Evolutionary conservation across 805 yeast species (phyloP), one percentile per base, ranked within the genome.

Genomic region (Ascoidea asiatica): DNA sequence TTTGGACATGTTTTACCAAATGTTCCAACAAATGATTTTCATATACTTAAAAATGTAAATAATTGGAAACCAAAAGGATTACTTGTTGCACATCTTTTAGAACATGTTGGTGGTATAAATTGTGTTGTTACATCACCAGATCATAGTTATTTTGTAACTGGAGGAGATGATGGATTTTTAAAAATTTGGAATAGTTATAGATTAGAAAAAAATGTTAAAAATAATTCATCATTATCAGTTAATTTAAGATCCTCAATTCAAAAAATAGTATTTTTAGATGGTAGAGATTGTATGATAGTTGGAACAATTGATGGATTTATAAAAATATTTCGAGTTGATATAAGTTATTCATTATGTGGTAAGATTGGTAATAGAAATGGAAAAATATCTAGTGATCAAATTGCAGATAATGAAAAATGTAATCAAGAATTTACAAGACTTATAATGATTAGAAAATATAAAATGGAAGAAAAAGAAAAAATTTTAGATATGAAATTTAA

Each of bases 181-280:
- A 81, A 77, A 50, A 60, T 90, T 0, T 92, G 97, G 97, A 94
- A 86, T 55, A 60, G 79, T 1, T 53, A 63, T 7, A 74, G 77
- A 46, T 61, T 89, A 36, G 86, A 79, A 43, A 72, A 72, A 44
- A 82, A 81, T 38, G 73, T 78, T 3, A 63, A 72, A 7, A 72
- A 73, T 23, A 63, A 70, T 4, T 69, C 86, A 0, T 58, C 66
- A 6, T 50, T 74, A 5, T 62, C 73, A 1, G 56, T 72, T 1
- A 69, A 72, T 38, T 59, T 80, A 41, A 71, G 71, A 0, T 65
- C 76, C 0, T 49, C 76, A 0, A 67, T 86, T 5, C 66, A 70
- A 0, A 62, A 67, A 11, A 59, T 84, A 13, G 54, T 59, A 18
- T 77, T 80, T 50, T 57, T 84, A 48, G 65, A 68, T 0, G 67